Conservation (phyloP, 176 grass and related monocot species). For the Chrysopogon serrulatus region DNA sequence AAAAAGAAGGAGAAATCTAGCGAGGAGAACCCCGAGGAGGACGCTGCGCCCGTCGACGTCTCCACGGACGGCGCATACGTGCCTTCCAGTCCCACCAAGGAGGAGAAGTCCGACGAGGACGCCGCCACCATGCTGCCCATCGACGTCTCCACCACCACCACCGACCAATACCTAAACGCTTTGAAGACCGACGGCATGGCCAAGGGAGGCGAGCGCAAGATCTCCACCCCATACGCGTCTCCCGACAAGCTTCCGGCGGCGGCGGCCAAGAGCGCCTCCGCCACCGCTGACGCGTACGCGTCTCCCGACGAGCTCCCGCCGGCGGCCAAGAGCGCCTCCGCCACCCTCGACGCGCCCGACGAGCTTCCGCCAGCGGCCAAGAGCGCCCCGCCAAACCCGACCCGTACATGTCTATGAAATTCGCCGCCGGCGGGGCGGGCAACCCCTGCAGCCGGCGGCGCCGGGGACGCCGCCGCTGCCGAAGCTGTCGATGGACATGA, state of each 20-base stretch:
- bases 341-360: too few relatives aligned
- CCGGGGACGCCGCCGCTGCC: too few relatives aligned
- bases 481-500: background rate
- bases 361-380: too few relatives aligned
- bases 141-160: background rate
- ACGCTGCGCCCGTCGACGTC: background rate
- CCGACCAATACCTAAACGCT: background rate
- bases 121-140: background rate
- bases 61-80: background rate
- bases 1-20: background rate
- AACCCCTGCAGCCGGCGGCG: too few relatives aligned
- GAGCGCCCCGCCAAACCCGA: too few relatives aligned
- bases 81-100: too few relatives aligned
- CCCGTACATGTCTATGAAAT: too few relatives aligned
- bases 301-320: background rate
- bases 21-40: background rate
- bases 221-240: background rate
- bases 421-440: too few relatives aligned
- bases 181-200: fast-evolving
- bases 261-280: too few relatives aligned
- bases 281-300: background rate
- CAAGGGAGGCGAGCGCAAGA: background rate
- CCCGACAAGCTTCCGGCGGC: too few relatives aligned
- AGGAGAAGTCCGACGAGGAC: background rate
- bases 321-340: background rate